These are phyloP conservation scores for Daldinia decipiens DNA, from an alignment of 495 filamentous ascomycete species.

Conservation along the genomic window DNA sequence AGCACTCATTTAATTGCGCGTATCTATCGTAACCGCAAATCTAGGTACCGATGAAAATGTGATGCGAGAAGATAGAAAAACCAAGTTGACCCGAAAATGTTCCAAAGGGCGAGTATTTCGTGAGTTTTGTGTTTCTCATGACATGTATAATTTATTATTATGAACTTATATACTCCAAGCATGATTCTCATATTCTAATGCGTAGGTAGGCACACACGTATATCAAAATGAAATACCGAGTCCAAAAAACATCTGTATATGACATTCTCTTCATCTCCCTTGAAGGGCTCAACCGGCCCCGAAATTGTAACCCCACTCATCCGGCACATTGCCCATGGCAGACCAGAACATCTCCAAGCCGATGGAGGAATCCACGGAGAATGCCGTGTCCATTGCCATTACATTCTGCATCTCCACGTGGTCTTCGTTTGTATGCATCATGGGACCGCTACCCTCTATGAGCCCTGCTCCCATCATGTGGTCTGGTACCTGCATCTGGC, in stretches of 20 bases:
- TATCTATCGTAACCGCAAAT: neutral
- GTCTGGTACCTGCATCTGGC: neutral
- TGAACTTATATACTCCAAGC: neutral
- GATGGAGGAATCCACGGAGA: neutral
- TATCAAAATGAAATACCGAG: neutral
- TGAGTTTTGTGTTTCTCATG: neutral
- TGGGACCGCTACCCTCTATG: neutral
- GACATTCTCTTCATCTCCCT: neutral
- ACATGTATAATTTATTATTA: neutral
- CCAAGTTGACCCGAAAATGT: neutral
- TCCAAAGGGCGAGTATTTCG: neutral
- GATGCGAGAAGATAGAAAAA: neutral
- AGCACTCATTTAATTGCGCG: too few relatives aligned
- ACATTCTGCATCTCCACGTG: neutral
- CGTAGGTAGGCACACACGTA: neutral
- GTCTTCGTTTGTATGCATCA: conserved; percentile 3
- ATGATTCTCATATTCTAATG: neutral
- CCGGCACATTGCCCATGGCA: neutral
- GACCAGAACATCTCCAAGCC: conserved; percentile 2
- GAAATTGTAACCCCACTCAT: conserved; percentile 3
- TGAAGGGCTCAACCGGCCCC: neutral
- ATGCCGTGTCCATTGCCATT: conserved; percentile 2
- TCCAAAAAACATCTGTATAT: neutral
- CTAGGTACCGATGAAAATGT: neutral
- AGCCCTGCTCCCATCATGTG: neutral